Conservation (phyloP, 1,139 yeast species). For the Cylindricascospora bacillispora region DNA sequence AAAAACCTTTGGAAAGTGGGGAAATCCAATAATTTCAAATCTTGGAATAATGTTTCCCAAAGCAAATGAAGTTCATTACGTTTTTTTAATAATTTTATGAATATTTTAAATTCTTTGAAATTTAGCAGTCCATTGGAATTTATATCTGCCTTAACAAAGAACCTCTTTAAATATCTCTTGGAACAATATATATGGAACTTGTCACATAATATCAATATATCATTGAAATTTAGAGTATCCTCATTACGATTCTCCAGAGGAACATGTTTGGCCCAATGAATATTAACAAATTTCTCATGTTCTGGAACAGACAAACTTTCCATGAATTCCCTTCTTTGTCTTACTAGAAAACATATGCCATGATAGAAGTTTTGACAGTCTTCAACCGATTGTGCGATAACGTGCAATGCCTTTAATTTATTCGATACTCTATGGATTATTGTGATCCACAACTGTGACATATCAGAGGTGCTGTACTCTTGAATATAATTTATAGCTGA, state of each 20-base stretch:
- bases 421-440: conserved; percentile 46
- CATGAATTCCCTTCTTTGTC: conserved; percentile 39
- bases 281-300: conserved; percentile 36
- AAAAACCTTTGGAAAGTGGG: conserved; percentile 37
- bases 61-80: conserved; percentile 39
- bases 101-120: conserved; percentile 60
- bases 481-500: conserved; percentile 78
- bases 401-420: conserved; percentile 54
- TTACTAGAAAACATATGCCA: conserved; percentile 35
- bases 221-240: conserved; percentile 47
- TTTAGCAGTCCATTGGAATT: conserved; percentile 36
- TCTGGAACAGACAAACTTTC: conserved; percentile 42
- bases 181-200: conserved; percentile 59
- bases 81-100: conserved; percentile 42
- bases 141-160: conserved; percentile 39
- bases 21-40: no score
- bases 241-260: conserved; percentile 17
- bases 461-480: conserved; percentile 60
- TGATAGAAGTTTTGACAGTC: conserved; percentile 46
- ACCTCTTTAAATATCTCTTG: conserved; percentile 26
- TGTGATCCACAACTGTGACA: conserved; percentile 64
- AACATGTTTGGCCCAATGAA: conserved; percentile 38
- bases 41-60: conserved; percentile 21
- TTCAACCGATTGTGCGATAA: conserved; percentile 53
- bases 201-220: conserved; percentile 51